A percentile compares a stretch with the other conserved stretches of the same genome.
phyloP scores from a whole-genome alignment of 495 filamentous ascomycete species.

The Aspergillus leporis region DNA sequence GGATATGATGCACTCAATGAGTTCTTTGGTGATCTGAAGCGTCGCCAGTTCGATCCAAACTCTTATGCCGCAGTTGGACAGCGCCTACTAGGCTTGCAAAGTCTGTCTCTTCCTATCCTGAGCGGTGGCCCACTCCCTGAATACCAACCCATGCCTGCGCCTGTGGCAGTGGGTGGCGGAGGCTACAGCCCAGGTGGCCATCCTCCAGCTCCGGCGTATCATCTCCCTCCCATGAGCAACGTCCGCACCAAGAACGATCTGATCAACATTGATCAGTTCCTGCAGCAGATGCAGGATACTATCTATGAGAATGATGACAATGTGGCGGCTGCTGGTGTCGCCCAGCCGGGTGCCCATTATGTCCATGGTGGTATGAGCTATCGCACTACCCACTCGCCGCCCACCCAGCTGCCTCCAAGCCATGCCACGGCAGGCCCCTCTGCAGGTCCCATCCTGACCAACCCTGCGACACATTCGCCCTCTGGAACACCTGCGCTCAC shows the following conservation, averaged over 20 bases:
- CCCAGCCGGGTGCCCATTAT: constrained; percentile 67
- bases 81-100: constrained; percentile 72
- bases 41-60: constrained; percentile 79
- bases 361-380: constrained; percentile 59
- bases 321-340: constrained; percentile 70
- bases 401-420: constrained; percentile 50
- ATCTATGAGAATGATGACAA: constrained; percentile 89
- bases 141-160: constrained; percentile 60
- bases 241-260: constrained; percentile 91
- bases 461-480: constrained; percentile 49
- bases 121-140: constrained; percentile 60
- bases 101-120: constrained; percentile 66
- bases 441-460: constrained; percentile 59
- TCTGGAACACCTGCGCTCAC: constrained; percentile 81
- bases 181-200: constrained; percentile 50
- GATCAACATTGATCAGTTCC: constrained; percentile 84
- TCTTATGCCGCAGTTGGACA: constrained; percentile 82
- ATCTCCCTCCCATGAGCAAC: constrained; percentile 80
- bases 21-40: constrained; percentile 90
- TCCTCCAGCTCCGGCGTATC: constrained; percentile 58
- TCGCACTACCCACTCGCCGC: constrained; percentile 75
- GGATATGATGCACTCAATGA: constrained; percentile 86
- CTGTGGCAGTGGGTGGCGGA: constrained; percentile 55
- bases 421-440: constrained; percentile 59
- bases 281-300: constrained; percentile 92